Evolutionary conservation across 805 yeast species (phyloP).

Genomic region (Spathaspora sp.): DNA sequence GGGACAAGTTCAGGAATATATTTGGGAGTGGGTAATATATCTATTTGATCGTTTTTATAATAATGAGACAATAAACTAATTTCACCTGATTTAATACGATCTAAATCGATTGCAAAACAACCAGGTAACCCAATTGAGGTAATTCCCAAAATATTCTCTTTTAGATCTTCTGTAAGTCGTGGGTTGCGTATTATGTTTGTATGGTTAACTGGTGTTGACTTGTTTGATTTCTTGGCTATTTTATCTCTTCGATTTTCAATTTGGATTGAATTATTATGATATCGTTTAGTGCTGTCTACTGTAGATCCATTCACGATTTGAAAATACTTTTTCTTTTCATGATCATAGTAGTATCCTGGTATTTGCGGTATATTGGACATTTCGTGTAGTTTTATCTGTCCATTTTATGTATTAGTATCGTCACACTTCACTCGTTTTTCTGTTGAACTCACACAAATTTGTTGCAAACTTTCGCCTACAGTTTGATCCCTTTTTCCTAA

Average conservation of each 20-base stretch:
- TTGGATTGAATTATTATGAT: slow-evolving; percentile 28
- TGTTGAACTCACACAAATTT: too few species aligned
- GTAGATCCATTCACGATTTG: slow-evolving; percentile 28
- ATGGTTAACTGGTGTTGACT: background rate
- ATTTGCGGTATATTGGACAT: slow-evolving; percentile 14
- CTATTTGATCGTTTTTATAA: background rate
- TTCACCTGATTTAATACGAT: background rate
- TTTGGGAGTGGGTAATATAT: background rate
- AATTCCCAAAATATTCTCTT: background rate
- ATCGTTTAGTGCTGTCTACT: slow-evolving; percentile 7
- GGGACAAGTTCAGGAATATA: slow-evolving; percentile 5
- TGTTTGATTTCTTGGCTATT: background rate
- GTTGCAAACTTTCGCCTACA: too few species aligned
- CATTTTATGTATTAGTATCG: background rate
- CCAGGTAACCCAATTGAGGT: background rate
- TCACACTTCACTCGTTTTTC: too few species aligned
- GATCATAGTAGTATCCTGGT: slow-evolving; percentile 33
- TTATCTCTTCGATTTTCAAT: slow-evolving; percentile 15
- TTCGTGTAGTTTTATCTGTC: background rate
- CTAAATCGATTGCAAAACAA: background rate
- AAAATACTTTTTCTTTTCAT: slow-evolving; percentile 24
- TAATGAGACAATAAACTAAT: background rate
- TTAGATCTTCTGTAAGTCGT: too few species aligned
- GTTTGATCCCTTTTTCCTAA: too few species aligned
- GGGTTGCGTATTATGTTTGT: too few species aligned